Percentiles rank a stretch among this genome's conserved stretches.
Conservation (phyloP, 352 stramenopile species). For the Phytophthora litchii region DNA sequence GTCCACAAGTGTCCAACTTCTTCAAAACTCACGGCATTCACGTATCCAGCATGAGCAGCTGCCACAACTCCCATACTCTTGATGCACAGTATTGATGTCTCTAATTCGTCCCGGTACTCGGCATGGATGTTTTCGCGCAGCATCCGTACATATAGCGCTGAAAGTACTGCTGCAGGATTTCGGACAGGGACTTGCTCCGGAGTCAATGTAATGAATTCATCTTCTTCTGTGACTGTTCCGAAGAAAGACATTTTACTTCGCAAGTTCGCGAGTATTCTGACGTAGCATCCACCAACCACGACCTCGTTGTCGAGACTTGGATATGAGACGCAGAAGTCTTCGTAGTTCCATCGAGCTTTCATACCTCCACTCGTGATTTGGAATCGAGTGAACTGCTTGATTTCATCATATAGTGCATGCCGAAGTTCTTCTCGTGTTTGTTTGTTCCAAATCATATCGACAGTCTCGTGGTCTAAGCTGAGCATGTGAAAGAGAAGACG, state of each 20-base stretch:
- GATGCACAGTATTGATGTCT: conserved; percentile 65
- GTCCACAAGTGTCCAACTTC: conserved; percentile 72
- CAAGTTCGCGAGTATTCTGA: conserved; percentile 68
- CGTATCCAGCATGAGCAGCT: conserved; percentile 46
- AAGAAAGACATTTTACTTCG: conserved; percentile 53
- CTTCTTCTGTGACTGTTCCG: conserved; percentile 51
- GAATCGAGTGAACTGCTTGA: conserved; percentile 84
- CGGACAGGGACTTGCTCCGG: conserved; percentile 61
- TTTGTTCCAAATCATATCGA: conserved; percentile 95
- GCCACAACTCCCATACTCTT: conserved; percentile 70
- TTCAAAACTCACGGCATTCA: conserved; percentile 57
- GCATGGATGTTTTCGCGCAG: conserved; percentile 78
- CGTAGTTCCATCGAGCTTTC: conserved; percentile 95
- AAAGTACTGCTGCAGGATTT: conserved; percentile 58
- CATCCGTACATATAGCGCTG: conserved; percentile 72
- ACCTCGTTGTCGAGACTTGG: conserved; percentile 87
- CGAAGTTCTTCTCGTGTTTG: conserved; percentile 90
- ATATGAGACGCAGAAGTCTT: conserved; percentile 95
- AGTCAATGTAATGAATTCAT: conserved; percentile 55
- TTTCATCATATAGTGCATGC: conserved; percentile 78
- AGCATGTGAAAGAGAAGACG: conserved; percentile 95
- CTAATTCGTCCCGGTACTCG: conserved; percentile 69
- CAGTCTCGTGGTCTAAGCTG: conserved; percentile 88
- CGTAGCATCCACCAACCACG: conserved; percentile 90
- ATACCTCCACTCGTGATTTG: conserved; percentile 65